Evolutionary conservation across 1,139 yeast genomes (phyloP), one percentile per base, ranked within the genome.

Genomic region (Nadsonia starkeyi-henricii): DNA sequence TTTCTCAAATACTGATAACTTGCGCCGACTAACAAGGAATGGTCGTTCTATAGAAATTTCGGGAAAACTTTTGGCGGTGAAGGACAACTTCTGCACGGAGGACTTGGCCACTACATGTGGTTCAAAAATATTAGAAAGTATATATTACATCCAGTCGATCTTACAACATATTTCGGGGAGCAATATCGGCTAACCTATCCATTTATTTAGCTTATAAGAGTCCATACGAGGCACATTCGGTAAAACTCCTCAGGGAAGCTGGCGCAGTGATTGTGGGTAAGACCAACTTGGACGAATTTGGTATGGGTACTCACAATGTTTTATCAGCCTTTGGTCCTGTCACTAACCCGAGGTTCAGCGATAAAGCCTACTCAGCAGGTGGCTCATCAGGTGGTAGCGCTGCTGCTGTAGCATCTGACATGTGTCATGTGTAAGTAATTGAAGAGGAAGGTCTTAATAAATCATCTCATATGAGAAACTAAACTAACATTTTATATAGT

Each of bases 301-400:
- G 95, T 1, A 93, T 93, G 98, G 99, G 98, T 28, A 64, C 70
- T 63, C 58, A 69, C 69, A 55, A 72, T 75, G 41, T 74, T 71
- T 60, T 77, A 81, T 8, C 67, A 55, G 52, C 56, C 48, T 81
- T 68, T 60, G 96, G 96, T 0, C 54, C 52, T 26, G 54, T 57
- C n/a, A 47, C 69, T 4, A 91, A 91, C 59, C 97, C 98, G 0
- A 62, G 55, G 48, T 68, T 58, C 48, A 50, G 55, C 2, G 61
- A 61, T 2, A 59, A 58, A 0, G 59, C 58, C 5, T 63, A 62
- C 47, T 70, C 84, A 0, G 71, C 85, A 1, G 98, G 98, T 1
- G 98, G 98, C 0, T 88, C 96, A 0, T 85, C 96, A 2, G 96
- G 97, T 12, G 98, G 98, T 0, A 77, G 94, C 45, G 97, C 97